These are phyloP conservation scores for Ustilago loliicola DNA, from an alignment of 1,284 basidiomycete species.

Conservation along the genomic window DNA sequence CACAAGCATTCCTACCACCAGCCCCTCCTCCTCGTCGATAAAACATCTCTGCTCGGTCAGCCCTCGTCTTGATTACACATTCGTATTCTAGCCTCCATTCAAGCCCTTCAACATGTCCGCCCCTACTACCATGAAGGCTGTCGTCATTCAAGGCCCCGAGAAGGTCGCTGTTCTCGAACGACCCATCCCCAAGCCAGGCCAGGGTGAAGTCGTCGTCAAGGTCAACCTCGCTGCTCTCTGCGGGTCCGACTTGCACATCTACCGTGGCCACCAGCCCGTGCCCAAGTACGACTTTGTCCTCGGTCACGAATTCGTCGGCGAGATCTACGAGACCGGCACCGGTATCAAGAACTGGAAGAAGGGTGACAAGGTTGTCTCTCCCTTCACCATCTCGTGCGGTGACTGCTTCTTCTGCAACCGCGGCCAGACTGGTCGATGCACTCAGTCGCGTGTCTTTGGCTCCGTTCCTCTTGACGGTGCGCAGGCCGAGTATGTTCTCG, in stretches of 20 bases:
- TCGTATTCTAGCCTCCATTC: background rate
- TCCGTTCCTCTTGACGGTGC: conserved; percentile 81
- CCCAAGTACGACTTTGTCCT: conserved; percentile 60
- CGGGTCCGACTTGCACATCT: conserved; percentile 82
- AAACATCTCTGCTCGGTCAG: background rate
- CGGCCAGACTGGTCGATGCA: conserved; percentile 83
- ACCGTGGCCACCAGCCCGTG: conserved; percentile 56
- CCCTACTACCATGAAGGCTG: conserved; percentile 60
- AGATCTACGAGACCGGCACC: conserved; percentile 79
- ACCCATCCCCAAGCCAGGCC: conserved; percentile 58
- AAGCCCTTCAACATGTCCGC: conserved; percentile 30
- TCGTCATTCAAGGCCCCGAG: conserved; percentile 62
- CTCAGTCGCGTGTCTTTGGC: conserved; percentile 79
- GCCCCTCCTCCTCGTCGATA: background rate
- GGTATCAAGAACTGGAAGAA: conserved; percentile 78
- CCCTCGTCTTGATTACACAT: background rate
- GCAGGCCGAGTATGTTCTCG: conserved; percentile 87
- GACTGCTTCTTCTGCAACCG: conserved; percentile 77
- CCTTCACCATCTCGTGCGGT: conserved; percentile 84
- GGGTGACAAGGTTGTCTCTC: conserved; percentile 87
- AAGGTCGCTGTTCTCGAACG: conserved; percentile 62
- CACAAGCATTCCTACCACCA: background rate
- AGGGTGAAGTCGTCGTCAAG: conserved; percentile 65
- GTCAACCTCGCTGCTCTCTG: conserved; percentile 76
- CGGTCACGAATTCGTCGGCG: conserved; percentile 88